phyloP scores from a whole-genome alignment of 805 yeast genomes.

The Teunomyces aglyptinius region DNA sequence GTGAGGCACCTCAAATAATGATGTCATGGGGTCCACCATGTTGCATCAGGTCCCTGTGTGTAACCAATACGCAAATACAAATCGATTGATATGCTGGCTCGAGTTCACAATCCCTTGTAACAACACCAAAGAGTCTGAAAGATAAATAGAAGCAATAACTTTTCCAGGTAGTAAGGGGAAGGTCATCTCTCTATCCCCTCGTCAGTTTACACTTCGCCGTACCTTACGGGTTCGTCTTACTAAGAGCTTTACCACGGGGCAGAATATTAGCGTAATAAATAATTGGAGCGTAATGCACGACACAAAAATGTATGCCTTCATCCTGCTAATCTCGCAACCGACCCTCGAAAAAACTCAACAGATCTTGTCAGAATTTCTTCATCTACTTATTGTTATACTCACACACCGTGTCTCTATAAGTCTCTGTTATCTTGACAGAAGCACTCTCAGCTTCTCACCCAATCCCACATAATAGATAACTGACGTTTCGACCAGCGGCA shows the following conservation, averaged over 20 bases:
- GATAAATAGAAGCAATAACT: not conserved
- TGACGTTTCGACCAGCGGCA: not conserved
- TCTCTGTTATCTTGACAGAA: not conserved
- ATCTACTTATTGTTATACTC: not conserved
- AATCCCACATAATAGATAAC: not conserved
- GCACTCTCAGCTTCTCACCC: not conserved
- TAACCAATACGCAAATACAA: not conserved
- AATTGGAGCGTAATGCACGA: not conserved
- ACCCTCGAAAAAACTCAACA: conserved; percentile 4
- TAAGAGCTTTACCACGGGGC: not conserved
- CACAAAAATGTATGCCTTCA: not conserved
- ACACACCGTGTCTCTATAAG: not conserved
- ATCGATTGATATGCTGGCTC: not conserved
- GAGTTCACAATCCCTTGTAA: not conserved
- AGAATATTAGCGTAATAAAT: not conserved
- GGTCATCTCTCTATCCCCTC: not conserved
- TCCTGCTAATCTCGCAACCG: conserved; percentile 1
- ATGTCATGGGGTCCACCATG: not conserved
- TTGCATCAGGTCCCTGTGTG: not conserved
- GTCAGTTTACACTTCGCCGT: not conserved
- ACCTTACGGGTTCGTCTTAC: not conserved
- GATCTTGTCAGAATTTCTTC: conserved; percentile 1
- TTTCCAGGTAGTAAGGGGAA: not conserved
- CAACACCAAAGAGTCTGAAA: not conserved
- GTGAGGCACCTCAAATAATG: not conserved